phyloP scores from a whole-genome alignment of 495 filamentous ascomycete genomes.

The Aspergillus funiculosus region DNA sequence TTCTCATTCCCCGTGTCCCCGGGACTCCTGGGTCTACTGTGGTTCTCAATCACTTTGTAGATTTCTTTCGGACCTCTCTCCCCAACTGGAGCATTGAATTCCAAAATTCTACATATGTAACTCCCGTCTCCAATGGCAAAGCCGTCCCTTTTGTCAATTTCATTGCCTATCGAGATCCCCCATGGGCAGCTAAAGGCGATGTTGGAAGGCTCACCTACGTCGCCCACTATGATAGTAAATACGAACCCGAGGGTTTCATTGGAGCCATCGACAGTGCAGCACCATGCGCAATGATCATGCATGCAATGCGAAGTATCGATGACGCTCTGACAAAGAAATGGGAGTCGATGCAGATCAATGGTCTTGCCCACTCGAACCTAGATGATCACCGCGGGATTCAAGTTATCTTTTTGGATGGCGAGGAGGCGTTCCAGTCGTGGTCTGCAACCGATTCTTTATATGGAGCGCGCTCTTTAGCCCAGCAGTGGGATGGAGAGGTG shows the following conservation, averaged over 20 bases:
- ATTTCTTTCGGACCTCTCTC: slow-evolving; percentile 69
- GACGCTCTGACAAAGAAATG: slow-evolving; percentile 73
- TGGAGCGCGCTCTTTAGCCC: slow-evolving; percentile 73
- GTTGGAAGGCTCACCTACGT: slow-evolving; percentile 77
- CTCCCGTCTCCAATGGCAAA: slow-evolving; percentile 62
- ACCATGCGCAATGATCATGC: slow-evolving; percentile 88
- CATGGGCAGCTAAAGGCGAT: slow-evolving; percentile 66
- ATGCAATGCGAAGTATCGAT: slow-evolving; percentile 75
- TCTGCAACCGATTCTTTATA: slow-evolving; percentile 76
- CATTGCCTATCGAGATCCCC: slow-evolving; percentile 84
- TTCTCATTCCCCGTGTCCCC: slow-evolving; percentile 84
- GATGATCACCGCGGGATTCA: slow-evolving; percentile 79
- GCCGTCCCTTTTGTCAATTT: slow-evolving; percentile 81
- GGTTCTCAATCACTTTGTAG: slow-evolving; percentile 74
- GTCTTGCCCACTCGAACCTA: slow-evolving; percentile 42
- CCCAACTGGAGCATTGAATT: slow-evolving; percentile 74
- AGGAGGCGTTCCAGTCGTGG: slow-evolving; percentile 86
- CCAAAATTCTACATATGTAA: slow-evolving; percentile 80
- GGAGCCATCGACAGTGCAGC: slow-evolving; percentile 90
- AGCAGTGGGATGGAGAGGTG: slow-evolving; percentile 60
- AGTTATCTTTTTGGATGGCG: slow-evolving; percentile 85
- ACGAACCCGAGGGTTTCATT: slow-evolving; percentile 79
- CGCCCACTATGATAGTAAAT: slow-evolving; percentile 90
- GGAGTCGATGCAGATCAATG: slow-evolving; percentile 59
- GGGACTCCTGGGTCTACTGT: slow-evolving; percentile 70